These are phyloP conservation scores for Barnettozyma botsteinii DNA, from an alignment of 805 yeast species.

Conservation along the genomic window DNA sequence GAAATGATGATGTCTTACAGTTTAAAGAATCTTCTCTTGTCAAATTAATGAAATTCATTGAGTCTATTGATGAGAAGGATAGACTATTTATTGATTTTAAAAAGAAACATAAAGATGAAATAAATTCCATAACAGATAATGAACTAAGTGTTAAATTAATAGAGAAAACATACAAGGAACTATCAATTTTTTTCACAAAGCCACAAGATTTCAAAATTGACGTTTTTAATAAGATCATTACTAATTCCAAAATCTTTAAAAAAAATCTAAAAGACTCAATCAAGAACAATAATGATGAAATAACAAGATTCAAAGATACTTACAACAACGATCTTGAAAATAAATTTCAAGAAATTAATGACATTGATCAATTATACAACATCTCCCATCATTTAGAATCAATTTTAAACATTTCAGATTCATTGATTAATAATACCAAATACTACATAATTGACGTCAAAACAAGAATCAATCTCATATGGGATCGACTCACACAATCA, in stretches of 20 bases:
- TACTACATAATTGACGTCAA: constrained; percentile 5
- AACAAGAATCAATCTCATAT: background rate
- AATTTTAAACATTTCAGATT: constrained; percentile 1
- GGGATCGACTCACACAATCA: too few species aligned
- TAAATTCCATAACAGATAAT: constrained; percentile 13
- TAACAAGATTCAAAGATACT: background rate
- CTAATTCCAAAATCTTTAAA: constrained; percentile 17
- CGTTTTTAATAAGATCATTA: constrained; percentile 16
- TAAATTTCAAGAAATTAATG: background rate
- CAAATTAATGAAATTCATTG: constrained; percentile 26
- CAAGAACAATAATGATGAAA: background rate
- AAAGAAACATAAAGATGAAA: constrained; percentile 27
- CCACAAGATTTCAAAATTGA: constrained; percentile 12
- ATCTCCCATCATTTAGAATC: constrained; percentile 1
- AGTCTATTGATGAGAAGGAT: constrained; percentile 20
- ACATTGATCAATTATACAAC: background rate
- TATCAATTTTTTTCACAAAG: constrained; percentile 15
- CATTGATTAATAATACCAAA: constrained; percentile 2
- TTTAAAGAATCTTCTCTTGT: constrained; percentile 13
- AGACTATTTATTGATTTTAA: constrained; percentile 36
- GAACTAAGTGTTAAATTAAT: constrained; percentile 31
- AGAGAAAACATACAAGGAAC: constrained; percentile 35
- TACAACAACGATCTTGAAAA: too few species aligned
- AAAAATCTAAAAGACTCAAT: constrained; percentile 7
- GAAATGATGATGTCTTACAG: constrained; percentile 7